Evolutionary conservation across 1,139 yeast species (phyloP), one percentile per base, ranked within the genome.

Genomic region (Pichia sp.): DNA sequence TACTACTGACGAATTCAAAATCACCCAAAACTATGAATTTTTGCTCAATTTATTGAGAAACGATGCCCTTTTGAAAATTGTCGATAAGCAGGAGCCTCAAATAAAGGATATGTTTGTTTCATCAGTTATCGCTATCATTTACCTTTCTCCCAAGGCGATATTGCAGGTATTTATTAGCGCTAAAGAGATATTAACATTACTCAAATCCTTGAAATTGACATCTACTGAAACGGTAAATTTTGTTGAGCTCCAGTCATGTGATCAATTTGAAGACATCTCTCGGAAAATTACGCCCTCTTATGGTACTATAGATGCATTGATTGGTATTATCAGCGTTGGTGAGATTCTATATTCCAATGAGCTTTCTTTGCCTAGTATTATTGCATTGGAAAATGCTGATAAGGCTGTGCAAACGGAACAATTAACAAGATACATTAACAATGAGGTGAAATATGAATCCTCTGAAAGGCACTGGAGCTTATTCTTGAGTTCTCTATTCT

Each of bases 311-410:
- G 33, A 34, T 27, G 24, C 34, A 3, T 27, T 44, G 21, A 19
- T 40, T 11, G 52, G 57, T 18, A 53, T 58, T 14, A 54, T 69
- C 9, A 59, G 56, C 10, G 61, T 65, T 1, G 71, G 73, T 40
- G 66, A 65, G 37, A 54, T 59, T 29, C 55, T 72, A 16, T 66
- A 61, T 39, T 65, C 72, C 0, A 70, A 63, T 38, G 66, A 62
- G 29, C 51, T 69, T 12, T 61, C 74, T 0, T 52, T 72, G 9
- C 39, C 50, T 5, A 59, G 62, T 31, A 67, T 60, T 38, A 50
- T 67, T 18, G 38, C 50, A 10, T 53, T 68, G 28, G 62, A 64
- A 30, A 56, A 55, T 28, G 47, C 59, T 1, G 34, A 44, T 2
- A 31, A 40, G 19, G 22, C 37, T 1, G 35, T 13, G 6, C 61